phyloP scores from a whole-genome alignment of 495 filamentous ascomycete species.

The Acidomyces sp. region DNA sequence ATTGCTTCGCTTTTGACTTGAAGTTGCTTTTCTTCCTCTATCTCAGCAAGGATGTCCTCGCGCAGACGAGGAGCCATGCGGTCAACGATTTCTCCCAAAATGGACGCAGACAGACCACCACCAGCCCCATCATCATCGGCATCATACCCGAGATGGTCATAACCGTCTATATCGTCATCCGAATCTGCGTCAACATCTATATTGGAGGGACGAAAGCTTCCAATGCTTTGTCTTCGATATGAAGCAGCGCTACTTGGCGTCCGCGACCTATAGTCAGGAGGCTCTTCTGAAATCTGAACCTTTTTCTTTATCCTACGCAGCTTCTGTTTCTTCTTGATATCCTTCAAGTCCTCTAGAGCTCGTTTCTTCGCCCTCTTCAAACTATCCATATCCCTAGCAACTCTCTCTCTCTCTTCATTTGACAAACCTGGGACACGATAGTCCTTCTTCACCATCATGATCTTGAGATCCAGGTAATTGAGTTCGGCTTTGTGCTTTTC shows the following conservation, averaged over 20 bases:
- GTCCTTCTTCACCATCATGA: background rate
- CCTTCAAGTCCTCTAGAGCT: background rate
- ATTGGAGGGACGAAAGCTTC: too few species aligned
- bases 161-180: too few species aligned
- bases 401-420: background rate
- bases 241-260: too few species aligned
- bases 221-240: too few species aligned
- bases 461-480: background rate
- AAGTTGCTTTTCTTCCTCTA: background rate
- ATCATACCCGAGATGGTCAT: background rate
- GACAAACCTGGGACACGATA: background rate
- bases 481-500: slow-evolving; percentile 4
- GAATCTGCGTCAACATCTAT: too few species aligned
- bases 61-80: too few species aligned
- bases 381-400: background rate
- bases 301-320: too few species aligned
- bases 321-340: too few species aligned
- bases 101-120: background rate
- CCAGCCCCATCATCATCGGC: background rate
- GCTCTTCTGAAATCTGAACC: too few species aligned
- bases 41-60: background rate
- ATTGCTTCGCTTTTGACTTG: background rate
- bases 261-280: too few species aligned
- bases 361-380: background rate
- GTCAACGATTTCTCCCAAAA: background rate